Base-by-base conservation (phyloP, 2,329 filamentous ascomycete species). In the Microdochium bolleyi region DNA sequence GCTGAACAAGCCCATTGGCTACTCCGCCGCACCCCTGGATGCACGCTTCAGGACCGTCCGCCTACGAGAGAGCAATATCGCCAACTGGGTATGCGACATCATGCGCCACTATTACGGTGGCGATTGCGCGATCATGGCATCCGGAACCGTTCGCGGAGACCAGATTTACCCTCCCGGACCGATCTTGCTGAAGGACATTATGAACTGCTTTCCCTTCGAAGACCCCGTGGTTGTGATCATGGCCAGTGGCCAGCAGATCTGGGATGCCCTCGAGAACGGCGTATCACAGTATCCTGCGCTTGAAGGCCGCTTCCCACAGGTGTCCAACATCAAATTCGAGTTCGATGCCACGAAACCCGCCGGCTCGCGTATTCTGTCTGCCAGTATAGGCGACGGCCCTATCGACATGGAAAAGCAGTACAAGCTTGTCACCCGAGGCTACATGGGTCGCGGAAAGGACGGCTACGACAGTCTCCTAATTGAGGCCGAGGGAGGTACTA, bases 121-220 rank as follows among this genome's bases (percentile, higher is more conserved):
- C 0, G 92, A 96, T 60, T 95, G 89, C 64, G 82, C 84, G 27
- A 76, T 95, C 56, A 94, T 95, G 84, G 89, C 88, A 0, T 80
- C 87, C 0, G 91, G 91, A 0, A 95, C 91, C 0, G 89, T 95
- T 51, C 82, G 91, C 14, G 91, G 90, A 1, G 91, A 96, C 63
- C 89, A 94, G 66, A 84, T 96, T 30, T 96, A 95, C 61, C 84
- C 89, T 0, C 88, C 89, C 0, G 91, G 91, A 0, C 75, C 91
- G 0, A 72, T 96, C 8, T 76, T 85, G 24, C 72, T 95, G 54
- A 89, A 89, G 62, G 89, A 95, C 61, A 82, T 95, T n/a, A 81
- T 91, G 53, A 88, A 88, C 50, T 95, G 89, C 63, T 96, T 96
- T 59, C 92, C 92, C 0, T 96, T 96, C 60, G 91, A 96, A 64